A percentile compares a stretch with the other conserved stretches of the same genome.
Evolutionary conservation across 371 early-diverging fungal species (phyloP).

Genomic region (Furculomyces boomerangus): DNA sequence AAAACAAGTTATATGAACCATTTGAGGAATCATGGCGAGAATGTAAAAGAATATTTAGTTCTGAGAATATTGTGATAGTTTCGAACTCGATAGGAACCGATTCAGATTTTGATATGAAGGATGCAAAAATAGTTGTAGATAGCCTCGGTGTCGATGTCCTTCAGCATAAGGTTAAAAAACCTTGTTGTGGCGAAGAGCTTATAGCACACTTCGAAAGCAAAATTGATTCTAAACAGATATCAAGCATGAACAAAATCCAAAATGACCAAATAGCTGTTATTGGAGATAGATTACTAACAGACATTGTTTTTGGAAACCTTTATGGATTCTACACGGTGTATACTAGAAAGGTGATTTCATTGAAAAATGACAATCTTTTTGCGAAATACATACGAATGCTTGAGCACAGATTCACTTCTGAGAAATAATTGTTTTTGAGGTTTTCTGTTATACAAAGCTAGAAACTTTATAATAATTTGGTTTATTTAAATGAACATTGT

Average conservation of each 20-base stretch:
- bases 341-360: constrained; percentile 46
- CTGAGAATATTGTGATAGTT: constrained; percentile 48
- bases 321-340: constrained; percentile 56
- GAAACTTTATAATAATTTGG: background rate
- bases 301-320: constrained; percentile 66
- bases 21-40: constrained; percentile 50
- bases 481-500: background rate
- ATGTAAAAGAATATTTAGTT: constrained; percentile 42
- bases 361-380: constrained; percentile 54
- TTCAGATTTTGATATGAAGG: background rate
- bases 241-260: background rate
- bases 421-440: background rate
- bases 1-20: constrained; percentile 39
- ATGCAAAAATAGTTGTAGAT: constrained; percentile 28
- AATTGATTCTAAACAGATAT: constrained; percentile 17
- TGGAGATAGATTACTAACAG: constrained; percentile 80
- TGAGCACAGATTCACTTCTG: background rate
- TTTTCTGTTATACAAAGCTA: background rate
- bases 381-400: constrained; percentile 32
- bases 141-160: constrained; percentile 33
- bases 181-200: constrained; percentile 47
- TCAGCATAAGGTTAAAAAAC: constrained; percentile 54
- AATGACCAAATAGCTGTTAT: constrained; percentile 39
- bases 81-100: constrained; percentile 59
- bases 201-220: constrained; percentile 14